These are phyloP conservation scores for Solanum hybrid DNA, from an alignment of 305 asterid species.

Conservation along the genomic window DNA sequence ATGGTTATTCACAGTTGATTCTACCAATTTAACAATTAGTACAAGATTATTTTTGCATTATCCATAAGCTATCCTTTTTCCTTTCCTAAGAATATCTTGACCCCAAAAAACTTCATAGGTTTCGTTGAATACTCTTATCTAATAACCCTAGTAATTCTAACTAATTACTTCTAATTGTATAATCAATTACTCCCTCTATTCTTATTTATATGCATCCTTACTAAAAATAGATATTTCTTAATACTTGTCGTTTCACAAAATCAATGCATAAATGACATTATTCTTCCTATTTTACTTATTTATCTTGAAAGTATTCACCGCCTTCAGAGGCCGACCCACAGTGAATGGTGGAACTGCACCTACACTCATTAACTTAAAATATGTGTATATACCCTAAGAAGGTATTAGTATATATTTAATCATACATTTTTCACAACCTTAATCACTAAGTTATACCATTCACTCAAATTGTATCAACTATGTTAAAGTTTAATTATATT, in stretches of 20 bases:
- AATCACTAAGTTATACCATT: not conserved
- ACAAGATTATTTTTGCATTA: not conserved
- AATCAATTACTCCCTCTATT: not conserved
- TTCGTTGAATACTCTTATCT: not conserved
- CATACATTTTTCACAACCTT: not conserved
- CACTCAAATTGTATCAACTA: not conserved
- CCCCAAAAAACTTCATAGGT: not conserved
- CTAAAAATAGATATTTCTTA: no score
- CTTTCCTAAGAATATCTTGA: conserved; percentile 3
- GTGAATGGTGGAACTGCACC: not conserved
- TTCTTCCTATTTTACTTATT: not conserved
- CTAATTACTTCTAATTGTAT: not conserved
- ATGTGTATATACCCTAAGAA: not conserved
- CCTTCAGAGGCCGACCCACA: not conserved
- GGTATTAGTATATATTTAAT: not conserved
- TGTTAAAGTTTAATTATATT: not conserved
- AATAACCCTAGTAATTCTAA: not conserved
- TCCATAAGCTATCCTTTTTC: not conserved
- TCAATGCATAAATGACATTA: not conserved
- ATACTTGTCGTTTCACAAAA: no score
- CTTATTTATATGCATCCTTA: not conserved
- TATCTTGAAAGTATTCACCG: not conserved
- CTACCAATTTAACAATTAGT: not conserved
- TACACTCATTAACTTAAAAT: not conserved
- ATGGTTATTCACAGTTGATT: not conserved